Percentiles rank a stretch among this genome's conserved stretches.
Conservation (phyloP, 805 yeast species). For the Schwanniomyces polymorphus region DNA sequence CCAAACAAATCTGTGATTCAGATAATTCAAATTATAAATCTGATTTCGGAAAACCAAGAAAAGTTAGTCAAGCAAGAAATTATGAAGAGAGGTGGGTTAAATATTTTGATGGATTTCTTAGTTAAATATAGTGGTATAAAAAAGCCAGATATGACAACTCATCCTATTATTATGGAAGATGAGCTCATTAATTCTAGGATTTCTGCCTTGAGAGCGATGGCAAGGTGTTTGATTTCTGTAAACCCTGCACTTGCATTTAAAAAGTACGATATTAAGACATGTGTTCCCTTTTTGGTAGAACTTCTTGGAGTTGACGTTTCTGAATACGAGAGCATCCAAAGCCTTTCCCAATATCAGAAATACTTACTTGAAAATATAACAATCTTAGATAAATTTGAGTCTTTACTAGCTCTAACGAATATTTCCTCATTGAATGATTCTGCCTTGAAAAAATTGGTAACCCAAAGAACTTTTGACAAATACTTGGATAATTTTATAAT, state of each 20-base stretch:
- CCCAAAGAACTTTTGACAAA: conserved; percentile 49
- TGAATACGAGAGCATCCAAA: conserved; percentile 12
- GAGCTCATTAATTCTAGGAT: conserved; percentile 22
- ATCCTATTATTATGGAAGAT: conserved; percentile 13
- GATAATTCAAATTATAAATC: conserved; percentile 32
- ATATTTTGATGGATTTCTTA: conserved; percentile 38
- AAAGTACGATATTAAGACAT: conserved; percentile 38
- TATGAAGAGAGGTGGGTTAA: conserved; percentile 48
- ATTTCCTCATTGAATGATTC: conserved; percentile 49
- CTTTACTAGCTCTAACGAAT: conserved; percentile 68
- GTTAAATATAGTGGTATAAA: conserved; percentile 28
- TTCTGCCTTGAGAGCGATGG: conserved; percentile 41
- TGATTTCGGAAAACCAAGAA: conserved; percentile 29
- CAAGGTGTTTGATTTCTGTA: conserved; percentile 44
- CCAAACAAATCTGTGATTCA: conserved; percentile 15
- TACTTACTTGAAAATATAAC: conserved; percentile 31
- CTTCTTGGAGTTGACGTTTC: conserved; percentile 36
- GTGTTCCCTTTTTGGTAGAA: conserved; percentile 51
- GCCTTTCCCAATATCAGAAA: neutral
- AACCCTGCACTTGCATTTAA: conserved; percentile 44
- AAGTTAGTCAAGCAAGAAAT: conserved; percentile 30
- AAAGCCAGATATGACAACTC: conserved; percentile 11
- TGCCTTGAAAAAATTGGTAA: conserved; percentile 34
- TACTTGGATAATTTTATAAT: conserved; percentile 41
- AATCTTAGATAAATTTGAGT: conserved; percentile 49